phyloP scores from a whole-genome alignment of 2,329 filamentous ascomycete species.

The Meredithiella fracta region DNA sequence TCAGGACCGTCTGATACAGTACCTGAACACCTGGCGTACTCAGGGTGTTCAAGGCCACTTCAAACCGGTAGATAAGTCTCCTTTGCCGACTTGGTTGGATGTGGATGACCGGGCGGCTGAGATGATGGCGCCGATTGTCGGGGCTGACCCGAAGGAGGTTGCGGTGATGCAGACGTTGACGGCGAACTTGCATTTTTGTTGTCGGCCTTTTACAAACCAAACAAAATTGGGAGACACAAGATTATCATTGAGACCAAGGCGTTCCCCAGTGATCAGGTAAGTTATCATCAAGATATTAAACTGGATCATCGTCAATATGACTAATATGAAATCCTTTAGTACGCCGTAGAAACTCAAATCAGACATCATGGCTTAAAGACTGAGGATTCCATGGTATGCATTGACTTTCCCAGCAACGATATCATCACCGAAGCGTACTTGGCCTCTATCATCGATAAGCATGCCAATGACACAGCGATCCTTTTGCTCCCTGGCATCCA shows the following conservation, averaged over 20 bases:
- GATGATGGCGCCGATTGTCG: slow-evolving; percentile 53
- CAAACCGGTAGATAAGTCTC: slow-evolving; percentile 46
- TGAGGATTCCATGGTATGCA: slow-evolving; percentile 48
- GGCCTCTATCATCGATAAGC: slow-evolving; percentile 53
- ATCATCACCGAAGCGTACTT: slow-evolving; percentile 56
- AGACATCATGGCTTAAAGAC: slow-evolving; percentile 48
- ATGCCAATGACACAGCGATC: slow-evolving; percentile 57
- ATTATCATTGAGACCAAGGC: slow-evolving; percentile 71
- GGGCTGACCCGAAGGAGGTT: slow-evolving; percentile 51
- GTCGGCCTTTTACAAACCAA: slow-evolving; percentile 65
- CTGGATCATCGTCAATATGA: neutral
- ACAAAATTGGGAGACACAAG: slow-evolving; percentile 40
- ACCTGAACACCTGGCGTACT: slow-evolving; percentile 62
- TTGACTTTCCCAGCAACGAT: slow-evolving; percentile 39
- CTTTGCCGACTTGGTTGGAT: slow-evolving; percentile 54
- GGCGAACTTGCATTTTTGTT: slow-evolving; percentile 62
- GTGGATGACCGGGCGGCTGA: slow-evolving; percentile 51
- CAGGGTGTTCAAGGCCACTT: slow-evolving; percentile 74
- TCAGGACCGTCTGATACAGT: slow-evolving; percentile 46
- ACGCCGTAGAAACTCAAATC: slow-evolving; percentile 64
- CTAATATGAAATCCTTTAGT: slow-evolving; percentile 30
- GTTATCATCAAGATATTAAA: slow-evolving; percentile 13
- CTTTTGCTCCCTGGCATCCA: slow-evolving; percentile 75
- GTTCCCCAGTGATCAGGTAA: slow-evolving; percentile 67
- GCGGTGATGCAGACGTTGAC: slow-evolving; percentile 74